These are phyloP conservation scores for Linum trigynum DNA, from an alignment of 345 rosid species.

Conservation along the genomic window DNA sequence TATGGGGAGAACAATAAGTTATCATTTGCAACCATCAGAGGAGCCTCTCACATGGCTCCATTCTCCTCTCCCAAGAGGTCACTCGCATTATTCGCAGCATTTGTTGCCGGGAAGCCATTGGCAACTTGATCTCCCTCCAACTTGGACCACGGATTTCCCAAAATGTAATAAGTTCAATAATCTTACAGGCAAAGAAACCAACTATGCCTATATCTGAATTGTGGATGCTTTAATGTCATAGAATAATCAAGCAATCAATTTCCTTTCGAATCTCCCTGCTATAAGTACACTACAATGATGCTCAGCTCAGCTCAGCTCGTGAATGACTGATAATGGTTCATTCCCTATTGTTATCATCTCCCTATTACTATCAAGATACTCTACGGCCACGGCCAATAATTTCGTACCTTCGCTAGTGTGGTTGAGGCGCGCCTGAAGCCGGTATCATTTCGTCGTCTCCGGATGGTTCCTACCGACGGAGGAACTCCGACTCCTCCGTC, in stretches of 20 bases:
- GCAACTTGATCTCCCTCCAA: neutral
- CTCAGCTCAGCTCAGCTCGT: no score
- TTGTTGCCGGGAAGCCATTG: conserved; percentile 6
- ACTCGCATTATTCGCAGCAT: conserved; percentile 8
- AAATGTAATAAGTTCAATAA: neutral
- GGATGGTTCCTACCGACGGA: no score
- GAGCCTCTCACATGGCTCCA: conserved; percentile 10
- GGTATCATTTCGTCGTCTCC: no score
- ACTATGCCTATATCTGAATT: neutral
- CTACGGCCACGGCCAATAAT: no score
- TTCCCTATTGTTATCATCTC: no score
- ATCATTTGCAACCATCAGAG: conserved; percentile 9
- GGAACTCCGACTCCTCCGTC: no score
- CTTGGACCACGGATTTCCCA: neutral
- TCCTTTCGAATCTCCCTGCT: neutral
- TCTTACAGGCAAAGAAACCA: neutral
- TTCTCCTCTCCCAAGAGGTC: conserved; percentile 10
- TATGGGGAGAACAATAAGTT: conserved; percentile 1
- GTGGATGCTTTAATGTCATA: neutral
- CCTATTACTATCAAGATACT: no score
- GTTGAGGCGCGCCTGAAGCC: no score
- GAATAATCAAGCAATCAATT: no score
- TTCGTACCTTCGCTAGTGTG: no score
- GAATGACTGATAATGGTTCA: no score
- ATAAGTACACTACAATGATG: no score